A percentile compares a stretch with the other conserved stretches of the same genome.
phyloP scores from a whole-genome alignment of 2,329 filamentous ascomycete genomes.

The Ascochyta koolunga region DNA sequence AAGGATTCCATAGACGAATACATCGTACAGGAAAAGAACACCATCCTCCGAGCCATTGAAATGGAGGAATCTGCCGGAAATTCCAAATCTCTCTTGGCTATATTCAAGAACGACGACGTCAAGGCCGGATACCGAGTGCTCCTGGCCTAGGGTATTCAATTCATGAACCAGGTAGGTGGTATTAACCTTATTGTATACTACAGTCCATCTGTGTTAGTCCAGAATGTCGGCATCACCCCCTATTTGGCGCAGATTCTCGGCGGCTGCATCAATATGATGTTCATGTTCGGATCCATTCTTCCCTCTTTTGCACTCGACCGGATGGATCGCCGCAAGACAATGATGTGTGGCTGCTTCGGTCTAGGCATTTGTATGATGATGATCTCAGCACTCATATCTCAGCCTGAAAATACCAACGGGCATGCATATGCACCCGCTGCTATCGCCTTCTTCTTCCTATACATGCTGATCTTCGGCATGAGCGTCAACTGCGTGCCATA shows the following conservation, averaged over 20 bases:
- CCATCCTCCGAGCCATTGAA: background rate
- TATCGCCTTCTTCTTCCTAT: constrained; percentile 71
- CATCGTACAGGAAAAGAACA: background rate
- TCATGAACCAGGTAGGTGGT: constrained; percentile 6
- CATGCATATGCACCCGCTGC: constrained; percentile 43
- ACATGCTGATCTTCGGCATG: constrained; percentile 68
- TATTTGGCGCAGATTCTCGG: constrained; percentile 56
- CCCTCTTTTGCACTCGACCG: constrained; percentile 71
- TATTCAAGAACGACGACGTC: background rate
- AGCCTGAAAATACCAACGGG: background rate
- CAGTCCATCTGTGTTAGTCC: constrained; percentile 1
- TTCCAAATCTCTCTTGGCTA: background rate
- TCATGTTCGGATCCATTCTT: constrained; percentile 43
- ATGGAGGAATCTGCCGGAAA: background rate
- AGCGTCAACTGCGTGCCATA: constrained; percentile 63
- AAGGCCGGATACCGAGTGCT: background rate
- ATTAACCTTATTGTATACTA: constrained; percentile 24
- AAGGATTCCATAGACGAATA: background rate
- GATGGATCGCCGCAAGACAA: constrained; percentile 68
- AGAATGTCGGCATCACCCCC: constrained; percentile 26
- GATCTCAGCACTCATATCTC: background rate
- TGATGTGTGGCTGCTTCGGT: constrained; percentile 58
- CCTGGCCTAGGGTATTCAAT: constrained; percentile 39
- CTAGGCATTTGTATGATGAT: constrained; percentile 16
- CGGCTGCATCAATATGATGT: constrained; percentile 56